Percentiles rank a stretch among this genome's conserved stretches.
Conservation (phyloP, 1,284 basidiomycete species). For the Melampsora occidentalis region DNA sequence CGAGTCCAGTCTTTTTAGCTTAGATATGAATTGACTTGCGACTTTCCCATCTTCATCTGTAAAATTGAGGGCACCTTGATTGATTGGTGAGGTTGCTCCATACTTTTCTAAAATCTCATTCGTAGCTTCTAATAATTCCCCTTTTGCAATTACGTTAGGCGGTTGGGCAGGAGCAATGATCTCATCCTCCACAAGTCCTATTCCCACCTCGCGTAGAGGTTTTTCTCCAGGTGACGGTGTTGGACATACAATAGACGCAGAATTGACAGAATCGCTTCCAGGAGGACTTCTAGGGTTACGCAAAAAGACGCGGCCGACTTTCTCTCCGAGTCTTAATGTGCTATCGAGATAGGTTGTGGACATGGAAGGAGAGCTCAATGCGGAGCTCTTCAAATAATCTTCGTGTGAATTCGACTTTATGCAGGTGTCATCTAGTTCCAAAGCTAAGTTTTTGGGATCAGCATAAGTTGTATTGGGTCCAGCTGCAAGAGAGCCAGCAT, state of each 20-base stretch:
- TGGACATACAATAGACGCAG: no score
- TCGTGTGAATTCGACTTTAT: no score
- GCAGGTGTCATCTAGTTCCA: no score
- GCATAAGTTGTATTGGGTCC: no score
- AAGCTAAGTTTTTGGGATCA: no score
- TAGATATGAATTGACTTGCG: conserved; percentile 80
- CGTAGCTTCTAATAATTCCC: conserved; percentile 70
- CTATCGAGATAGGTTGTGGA: no score
- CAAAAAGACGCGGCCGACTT: no score
- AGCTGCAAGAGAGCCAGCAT: conserved; percentile 62
- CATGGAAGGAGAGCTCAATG: no score
- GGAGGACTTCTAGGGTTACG: no score
- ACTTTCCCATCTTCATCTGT: conserved; percentile 88
- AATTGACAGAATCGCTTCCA: no score
- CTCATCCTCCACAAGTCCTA: not conserved
- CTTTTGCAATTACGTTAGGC: not conserved
- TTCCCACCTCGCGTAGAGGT: not conserved
- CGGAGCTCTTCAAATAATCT: no score
- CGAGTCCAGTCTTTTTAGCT: conserved; percentile 70
- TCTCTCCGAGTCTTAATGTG: no score
- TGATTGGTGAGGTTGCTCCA: conserved; percentile 71
- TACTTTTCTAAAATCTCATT: conserved; percentile 84
- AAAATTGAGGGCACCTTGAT: conserved; percentile 85
- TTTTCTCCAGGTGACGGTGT: not conserved
- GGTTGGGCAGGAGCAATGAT: not conserved